Evolutionary conservation across 768 basidiomycete species (phyloP).

Genomic region (Leccinum disarticulatum): DNA sequence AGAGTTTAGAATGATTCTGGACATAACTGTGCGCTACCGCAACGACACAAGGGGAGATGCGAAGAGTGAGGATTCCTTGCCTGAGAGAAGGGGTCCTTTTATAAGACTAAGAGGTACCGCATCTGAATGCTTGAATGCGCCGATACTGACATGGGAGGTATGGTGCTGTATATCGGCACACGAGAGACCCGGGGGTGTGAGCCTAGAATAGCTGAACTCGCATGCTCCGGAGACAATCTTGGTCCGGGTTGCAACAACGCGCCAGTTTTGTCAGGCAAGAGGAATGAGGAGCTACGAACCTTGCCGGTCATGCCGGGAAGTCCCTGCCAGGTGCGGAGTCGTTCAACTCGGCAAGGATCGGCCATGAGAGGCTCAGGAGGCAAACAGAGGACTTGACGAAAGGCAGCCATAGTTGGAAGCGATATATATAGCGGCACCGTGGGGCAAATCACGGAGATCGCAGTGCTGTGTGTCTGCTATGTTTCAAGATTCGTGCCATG

Average conservation of each 20-base stretch:
- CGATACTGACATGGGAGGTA: not conserved
- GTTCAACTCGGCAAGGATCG: not conserved
- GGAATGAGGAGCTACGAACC: not conserved
- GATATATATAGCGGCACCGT: not conserved
- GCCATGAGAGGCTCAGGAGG: not conserved
- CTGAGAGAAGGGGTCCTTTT: conserved; percentile 8
- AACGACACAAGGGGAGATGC: not conserved
- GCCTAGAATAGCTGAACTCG: not conserved
- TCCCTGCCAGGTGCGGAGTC: not conserved
- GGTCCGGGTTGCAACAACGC: not conserved
- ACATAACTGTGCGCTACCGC: conserved; percentile 30
- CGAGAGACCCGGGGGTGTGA: not conserved
- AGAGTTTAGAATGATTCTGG: conserved; percentile 35
- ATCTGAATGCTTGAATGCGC: not conserved
- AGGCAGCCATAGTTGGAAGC: not conserved
- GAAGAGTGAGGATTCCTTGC: not conserved
- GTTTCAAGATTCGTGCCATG: not conserved
- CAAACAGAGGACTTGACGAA: not conserved
- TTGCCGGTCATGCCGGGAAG: not conserved
- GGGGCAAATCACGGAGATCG: not conserved
- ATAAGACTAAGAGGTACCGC: conserved; percentile 14
- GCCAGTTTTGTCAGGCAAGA: not conserved
- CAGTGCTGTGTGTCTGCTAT: not conserved
- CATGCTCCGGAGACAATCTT: not conserved
- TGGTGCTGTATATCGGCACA: not conserved